Conservation (phyloP, 441 rosid genomes). For the Mallotus japonicus region DNA sequence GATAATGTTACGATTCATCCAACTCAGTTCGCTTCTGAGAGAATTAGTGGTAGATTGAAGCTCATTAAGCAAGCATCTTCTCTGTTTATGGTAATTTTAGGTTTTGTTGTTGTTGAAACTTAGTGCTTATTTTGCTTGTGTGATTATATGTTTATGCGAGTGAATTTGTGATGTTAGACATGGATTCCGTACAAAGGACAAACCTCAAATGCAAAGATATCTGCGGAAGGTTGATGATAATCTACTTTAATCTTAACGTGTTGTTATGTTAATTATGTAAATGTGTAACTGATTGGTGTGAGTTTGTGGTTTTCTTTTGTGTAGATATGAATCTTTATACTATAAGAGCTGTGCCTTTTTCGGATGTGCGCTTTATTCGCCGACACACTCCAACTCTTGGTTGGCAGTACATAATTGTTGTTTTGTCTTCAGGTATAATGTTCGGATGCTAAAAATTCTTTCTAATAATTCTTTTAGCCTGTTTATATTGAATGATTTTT, state of each 20-base stretch:
- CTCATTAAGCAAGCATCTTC: slow-evolving; percentile 73
- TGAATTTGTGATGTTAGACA: slow-evolving; percentile 40
- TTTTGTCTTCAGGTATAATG: slow-evolving; percentile 75
- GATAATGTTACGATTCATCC: slow-evolving; percentile 96
- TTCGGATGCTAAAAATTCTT: not conserved
- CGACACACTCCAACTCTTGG: slow-evolving; percentile 89
- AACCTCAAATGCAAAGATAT: slow-evolving; percentile 54
- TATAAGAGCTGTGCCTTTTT: slow-evolving; percentile 70
- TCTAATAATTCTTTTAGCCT: not conserved
- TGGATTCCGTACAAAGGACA: slow-evolving; percentile 95
- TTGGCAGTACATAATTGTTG: slow-evolving; percentile 92
- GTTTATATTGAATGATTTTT: too few relatives aligned
- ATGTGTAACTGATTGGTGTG: not conserved
- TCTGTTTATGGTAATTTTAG: slow-evolving; percentile 61
- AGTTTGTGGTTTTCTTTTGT: not conserved
- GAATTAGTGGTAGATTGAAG: slow-evolving; percentile 92
- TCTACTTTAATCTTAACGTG: not conserved
- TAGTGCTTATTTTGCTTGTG: not conserved
- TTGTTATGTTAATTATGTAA: slow-evolving; percentile 9
- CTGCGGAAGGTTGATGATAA: slow-evolving; percentile 66
- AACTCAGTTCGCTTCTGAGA: slow-evolving; percentile 82
- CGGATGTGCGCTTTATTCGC: slow-evolving; percentile 78
- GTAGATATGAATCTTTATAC: slow-evolving; percentile 89
- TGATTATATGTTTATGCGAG: not conserved
- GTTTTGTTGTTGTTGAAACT: not conserved